Evolutionary conservation across 169 alveolate species (phyloP), one percentile per base, ranked within the genome.

Genomic region (Cryptosporidium ryanae): DNA sequence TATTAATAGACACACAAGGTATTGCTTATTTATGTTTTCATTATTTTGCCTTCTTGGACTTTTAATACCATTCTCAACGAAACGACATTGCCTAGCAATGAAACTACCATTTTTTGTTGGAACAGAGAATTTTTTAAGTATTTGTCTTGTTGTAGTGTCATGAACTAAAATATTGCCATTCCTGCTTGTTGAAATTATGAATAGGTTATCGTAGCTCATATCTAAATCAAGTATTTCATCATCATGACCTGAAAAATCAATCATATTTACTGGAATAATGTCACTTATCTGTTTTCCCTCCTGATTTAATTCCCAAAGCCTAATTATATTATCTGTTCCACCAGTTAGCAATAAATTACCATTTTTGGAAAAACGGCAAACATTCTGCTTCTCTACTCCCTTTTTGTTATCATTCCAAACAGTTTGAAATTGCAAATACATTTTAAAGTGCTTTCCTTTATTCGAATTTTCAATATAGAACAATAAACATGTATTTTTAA

Each of bases 81-180:
- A 76, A 38, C 87, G 68, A 48, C 87, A 76, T 55, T 76, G 87
- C 17, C 87, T 76, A 18, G 43, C 76, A 25, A 76, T 38, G 59
- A 44, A 76, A 61, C 21, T 76, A 13, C 87, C 71, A 59, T 59
- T 76, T 59, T 76, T 76, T 61, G 54, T 54, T 15, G 87, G 87
- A 13, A 76, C 64, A 6, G 87, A 44, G 27, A 76, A 76, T 34
- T 76, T 55, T 59, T 76, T 76, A 59, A 76, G 25, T 29, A 57
- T 29, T 15, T 76, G 65, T 38, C 87, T 61, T n/a, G 87, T 55
- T 21, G 4, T 76, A 61, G 21, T 43, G 2, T 76, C 76, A 34
- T 76, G 87, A 18, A 76, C 71, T 18, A 76, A 23, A 10, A 76
- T 61, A 32, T 64, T 76, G 12, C 87, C 87, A 59, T 21, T 76